Percentiles rank a stretch among this genome's conserved stretches.
Evolutionary conservation across 495 filamentous ascomycete genomes (phyloP).

Genomic region (Letharia columbiana): DNA sequence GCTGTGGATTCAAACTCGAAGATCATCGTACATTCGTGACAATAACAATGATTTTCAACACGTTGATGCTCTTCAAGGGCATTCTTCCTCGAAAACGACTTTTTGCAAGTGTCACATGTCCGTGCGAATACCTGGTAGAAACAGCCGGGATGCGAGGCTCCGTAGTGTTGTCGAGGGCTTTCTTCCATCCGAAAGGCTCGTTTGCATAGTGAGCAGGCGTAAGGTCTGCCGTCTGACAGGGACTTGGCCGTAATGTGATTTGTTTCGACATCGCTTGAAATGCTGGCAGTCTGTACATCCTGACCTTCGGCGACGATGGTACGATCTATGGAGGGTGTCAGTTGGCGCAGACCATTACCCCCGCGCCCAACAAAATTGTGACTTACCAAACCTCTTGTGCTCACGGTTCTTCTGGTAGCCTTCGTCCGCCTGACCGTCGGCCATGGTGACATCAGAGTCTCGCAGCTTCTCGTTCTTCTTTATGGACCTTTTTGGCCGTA

Average conservation of each 20-base stretch:
- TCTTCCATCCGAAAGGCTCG: neutral
- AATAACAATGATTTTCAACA: neutral
- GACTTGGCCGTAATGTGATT: neutral
- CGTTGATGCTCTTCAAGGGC: neutral
- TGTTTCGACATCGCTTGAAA: neutral
- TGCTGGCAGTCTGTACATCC: no score
- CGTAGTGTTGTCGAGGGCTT: neutral
- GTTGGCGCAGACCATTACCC: no score
- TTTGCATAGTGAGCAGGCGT: neutral
- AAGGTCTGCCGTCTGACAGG: neutral
- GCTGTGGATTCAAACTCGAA: neutral
- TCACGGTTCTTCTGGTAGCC: neutral
- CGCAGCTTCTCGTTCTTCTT: neutral
- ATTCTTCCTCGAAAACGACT: neutral
- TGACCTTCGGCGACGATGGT: no score
- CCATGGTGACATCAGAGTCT: constrained; percentile 10
- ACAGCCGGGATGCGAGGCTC: neutral
- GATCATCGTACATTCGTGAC: neutral
- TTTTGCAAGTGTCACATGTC: constrained; percentile 1
- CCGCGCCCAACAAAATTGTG: no score
- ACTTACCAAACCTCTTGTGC: constrained; percentile 2
- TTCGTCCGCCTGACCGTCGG: constrained; percentile 1
- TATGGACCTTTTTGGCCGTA: neutral
- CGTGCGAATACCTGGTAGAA: no score
- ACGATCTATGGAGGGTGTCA: no score